Evolutionary conservation across 179 eudicot species (phyloP).

Genomic region (Spergularia azorica): DNA sequence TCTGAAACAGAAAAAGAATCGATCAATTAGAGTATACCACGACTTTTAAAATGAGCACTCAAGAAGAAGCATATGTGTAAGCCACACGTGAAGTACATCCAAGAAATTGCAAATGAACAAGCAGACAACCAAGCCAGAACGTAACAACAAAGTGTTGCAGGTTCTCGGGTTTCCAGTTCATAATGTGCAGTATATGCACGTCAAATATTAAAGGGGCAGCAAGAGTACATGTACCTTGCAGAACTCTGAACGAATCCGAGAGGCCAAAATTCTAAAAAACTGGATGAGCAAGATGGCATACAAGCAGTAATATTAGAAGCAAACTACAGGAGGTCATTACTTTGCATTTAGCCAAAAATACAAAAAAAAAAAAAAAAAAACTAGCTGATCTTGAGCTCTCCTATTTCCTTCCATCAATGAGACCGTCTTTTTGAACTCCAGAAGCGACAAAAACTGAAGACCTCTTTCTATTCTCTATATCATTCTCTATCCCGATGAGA

Average conservation of each 20-base stretch:
- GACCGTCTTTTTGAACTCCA: no score
- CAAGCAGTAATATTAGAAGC: background rate
- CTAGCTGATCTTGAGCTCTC: no score
- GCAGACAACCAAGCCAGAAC: background rate
- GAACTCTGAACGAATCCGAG: background rate
- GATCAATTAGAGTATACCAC: background rate
- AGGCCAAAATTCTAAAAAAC: background rate
- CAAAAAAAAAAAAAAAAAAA: no score
- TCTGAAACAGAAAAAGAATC: conserved; percentile 22
- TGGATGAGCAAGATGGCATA: background rate
- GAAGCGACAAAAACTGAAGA: no score
- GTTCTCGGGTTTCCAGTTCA: background rate
- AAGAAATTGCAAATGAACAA: background rate
- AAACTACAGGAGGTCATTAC: background rate
- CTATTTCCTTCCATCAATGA: no score
- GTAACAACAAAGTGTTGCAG: background rate
- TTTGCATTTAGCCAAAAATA: no score
- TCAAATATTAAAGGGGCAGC: background rate
- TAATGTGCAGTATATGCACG: conserved; percentile 4
- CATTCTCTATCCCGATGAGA: no score
- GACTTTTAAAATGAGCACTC: background rate
- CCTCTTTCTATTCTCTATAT: no score
- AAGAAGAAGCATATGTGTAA: background rate
- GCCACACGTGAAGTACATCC: background rate
- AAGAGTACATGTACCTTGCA: background rate